phyloP scores from a whole-genome alignment of 768 basidiomycete genomes.

The Suillus weaverae region DNA sequence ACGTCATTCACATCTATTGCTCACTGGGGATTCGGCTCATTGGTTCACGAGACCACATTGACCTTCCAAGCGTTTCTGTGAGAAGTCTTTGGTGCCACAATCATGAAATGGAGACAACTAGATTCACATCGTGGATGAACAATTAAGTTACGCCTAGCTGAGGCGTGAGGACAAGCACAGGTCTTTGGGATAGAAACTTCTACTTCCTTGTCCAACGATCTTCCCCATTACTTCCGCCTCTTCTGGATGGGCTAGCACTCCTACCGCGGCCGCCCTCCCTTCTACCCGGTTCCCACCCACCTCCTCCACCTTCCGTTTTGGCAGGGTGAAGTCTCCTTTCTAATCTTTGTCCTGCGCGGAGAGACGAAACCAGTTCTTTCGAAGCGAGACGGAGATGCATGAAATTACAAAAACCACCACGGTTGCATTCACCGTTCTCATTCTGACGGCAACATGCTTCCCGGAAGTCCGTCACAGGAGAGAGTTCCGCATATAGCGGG shows the following conservation, averaged over 20 bases:
- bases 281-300: conserved; percentile 82
- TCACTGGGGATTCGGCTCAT: background rate
- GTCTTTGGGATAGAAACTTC: background rate
- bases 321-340: conserved; percentile 75
- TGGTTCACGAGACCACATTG: background rate
- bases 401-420: conserved; percentile 98
- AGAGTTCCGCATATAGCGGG: conserved; percentile 94
- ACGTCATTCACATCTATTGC: background rate
- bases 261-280: conserved; percentile 64
- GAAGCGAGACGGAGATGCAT: conserved; percentile 94
- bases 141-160: conserved; percentile 1
- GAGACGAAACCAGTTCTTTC: conserved; percentile 73
- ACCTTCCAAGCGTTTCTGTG: background rate
- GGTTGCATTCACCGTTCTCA: conserved; percentile 97
- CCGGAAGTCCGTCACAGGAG: conserved; percentile 97
- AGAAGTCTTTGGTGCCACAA: background rate
- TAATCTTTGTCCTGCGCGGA: conserved; percentile 80
- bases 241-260: conserved; percentile 70
- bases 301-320: conserved; percentile 63
- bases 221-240: conserved; percentile 66
- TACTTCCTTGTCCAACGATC: conserved; percentile 75
- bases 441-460: conserved; percentile 99
- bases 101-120: background rate
- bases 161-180: background rate
- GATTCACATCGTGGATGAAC: background rate